Conservation (phyloP, 805 yeast species). For the Komagataella pastoris region DNA sequence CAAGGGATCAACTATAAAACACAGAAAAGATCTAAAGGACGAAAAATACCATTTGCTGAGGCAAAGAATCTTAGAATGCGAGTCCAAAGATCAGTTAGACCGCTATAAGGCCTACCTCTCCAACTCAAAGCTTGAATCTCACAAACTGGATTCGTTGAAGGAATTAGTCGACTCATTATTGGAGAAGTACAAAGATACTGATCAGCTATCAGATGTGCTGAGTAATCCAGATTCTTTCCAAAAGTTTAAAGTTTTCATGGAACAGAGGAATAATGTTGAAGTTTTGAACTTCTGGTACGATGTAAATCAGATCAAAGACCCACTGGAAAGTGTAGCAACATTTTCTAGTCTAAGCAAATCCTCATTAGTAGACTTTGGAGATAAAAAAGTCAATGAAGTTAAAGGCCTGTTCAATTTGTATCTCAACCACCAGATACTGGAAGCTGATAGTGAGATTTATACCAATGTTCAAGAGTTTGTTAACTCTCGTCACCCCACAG, state of each 20-base stretch:
- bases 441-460: constrained; percentile 14
- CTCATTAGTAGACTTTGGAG: constrained; percentile 9
- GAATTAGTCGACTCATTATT: constrained; percentile 10
- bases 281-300: constrained; percentile 53
- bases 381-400: constrained; percentile 8
- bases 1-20: constrained; percentile 5
- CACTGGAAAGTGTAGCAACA: constrained; percentile 38
- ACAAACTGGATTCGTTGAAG: constrained; percentile 3
- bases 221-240: constrained; percentile 22
- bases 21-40: constrained; percentile 26
- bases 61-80: constrained; percentile 18
- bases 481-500: constrained; percentile 10
- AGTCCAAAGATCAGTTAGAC: constrained; percentile 3
- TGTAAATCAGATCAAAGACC: constrained; percentile 58
- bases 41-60: constrained; percentile 30
- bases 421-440: constrained; percentile 19
- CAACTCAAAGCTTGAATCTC: constrained; percentile 6
- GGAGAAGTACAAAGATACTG: constrained; percentile 1
- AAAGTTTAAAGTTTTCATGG: constrained; percentile 42
- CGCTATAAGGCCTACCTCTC: constrained; percentile 7
- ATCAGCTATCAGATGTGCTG: constrained; percentile 1
- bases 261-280: constrained; percentile 26
- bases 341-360: neutral
- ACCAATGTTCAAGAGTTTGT: constrained; percentile 24
- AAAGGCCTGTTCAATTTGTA: constrained; percentile 25